Base-by-base conservation (phyloP, 2,329 filamentous ascomycete genomes). In the Trichoderma oligosporum region DNA sequence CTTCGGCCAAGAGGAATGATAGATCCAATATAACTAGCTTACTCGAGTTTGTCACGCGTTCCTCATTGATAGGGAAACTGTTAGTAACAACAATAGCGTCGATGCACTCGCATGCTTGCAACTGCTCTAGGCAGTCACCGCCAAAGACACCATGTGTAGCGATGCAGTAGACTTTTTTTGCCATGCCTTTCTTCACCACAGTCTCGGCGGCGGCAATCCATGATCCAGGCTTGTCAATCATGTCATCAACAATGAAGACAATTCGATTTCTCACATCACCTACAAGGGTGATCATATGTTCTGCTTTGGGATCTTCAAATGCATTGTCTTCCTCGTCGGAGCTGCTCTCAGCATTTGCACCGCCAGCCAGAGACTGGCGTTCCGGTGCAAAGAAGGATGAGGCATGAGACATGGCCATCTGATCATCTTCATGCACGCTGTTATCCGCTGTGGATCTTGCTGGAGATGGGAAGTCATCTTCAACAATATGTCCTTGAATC, bases 171-270 rank as follows among this genome's bases (percentile, higher is more conserved):
- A 99, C 94, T 73, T 89, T 94, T 65, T 89, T 96, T 1, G 94
- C 94, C 42, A 85, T 83, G 62, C 94, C 95, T 62, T 88, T 85
- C 79, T 97, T 97, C 53, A 96, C 89, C 2, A 96, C 93, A 1
- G 92, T 96, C 77, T 99, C 94, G 11, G 94, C 94, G 6, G 94
- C 94, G 5, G 93, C 93, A 64, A 99, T 95, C 94, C 94, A 99
- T 6, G 91, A 96, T 12, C 88, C 90, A 8, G 91, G 86, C 76
- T 96, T 97, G 76, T 99, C 94, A 68, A 99, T 97, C 89, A 99
- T 97, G 71, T 99, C 94, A 71, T 99, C 94, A 48, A 99, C 89
- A 60, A 99, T 91, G 70, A 99, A 88, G 54, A 97, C 94, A 0
- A 90, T 87, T 58, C 90, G 85, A 69, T 90, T 85, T 68, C 86